Percentiles rank a stretch among this genome's conserved stretches.
These are phyloP conservation scores for Linnemannia zychae DNA, from an alignment of 192 early-diverging fungal species.

Conservation along the genomic window DNA sequence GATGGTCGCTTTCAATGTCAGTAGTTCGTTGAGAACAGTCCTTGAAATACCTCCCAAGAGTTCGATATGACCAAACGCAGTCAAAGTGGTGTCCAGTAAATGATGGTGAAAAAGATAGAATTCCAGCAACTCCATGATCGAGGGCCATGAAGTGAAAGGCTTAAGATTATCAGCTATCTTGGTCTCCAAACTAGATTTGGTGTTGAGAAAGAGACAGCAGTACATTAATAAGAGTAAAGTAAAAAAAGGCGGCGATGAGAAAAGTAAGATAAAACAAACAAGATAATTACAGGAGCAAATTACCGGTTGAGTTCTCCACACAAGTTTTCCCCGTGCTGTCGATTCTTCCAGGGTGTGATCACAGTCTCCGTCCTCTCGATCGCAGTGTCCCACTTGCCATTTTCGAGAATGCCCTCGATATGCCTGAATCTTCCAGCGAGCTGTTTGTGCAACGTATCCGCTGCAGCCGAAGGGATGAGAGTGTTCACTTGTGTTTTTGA, in stretches of 20 bases:
- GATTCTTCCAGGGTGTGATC: no score
- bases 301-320: conserved; percentile 14
- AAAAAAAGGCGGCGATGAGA: neutral
- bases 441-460: conserved; percentile 7
- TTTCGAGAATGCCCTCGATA: neutral
- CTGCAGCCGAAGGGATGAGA: conserved; percentile 19
- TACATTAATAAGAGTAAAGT: neutral
- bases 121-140: conserved; percentile 1
- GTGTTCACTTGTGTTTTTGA: conserved; percentile 16
- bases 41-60: conserved; percentile 7
- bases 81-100: conserved; percentile 8
- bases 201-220: neutral
- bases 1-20: neutral
- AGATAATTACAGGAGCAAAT: neutral
- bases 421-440: neutral
- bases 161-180: conserved; percentile 9
- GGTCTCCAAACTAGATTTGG: neutral
- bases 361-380: neutral
- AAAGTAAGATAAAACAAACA: no score
- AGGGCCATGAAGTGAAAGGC: conserved; percentile 15
- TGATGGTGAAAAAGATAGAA: neutral
- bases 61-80: conserved; percentile 26
- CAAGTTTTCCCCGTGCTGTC: no score
- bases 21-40: conserved; percentile 9
- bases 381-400: no score